Base-by-base conservation (phyloP, 139 green algal species). In the Chlorella ohadii region DNA sequence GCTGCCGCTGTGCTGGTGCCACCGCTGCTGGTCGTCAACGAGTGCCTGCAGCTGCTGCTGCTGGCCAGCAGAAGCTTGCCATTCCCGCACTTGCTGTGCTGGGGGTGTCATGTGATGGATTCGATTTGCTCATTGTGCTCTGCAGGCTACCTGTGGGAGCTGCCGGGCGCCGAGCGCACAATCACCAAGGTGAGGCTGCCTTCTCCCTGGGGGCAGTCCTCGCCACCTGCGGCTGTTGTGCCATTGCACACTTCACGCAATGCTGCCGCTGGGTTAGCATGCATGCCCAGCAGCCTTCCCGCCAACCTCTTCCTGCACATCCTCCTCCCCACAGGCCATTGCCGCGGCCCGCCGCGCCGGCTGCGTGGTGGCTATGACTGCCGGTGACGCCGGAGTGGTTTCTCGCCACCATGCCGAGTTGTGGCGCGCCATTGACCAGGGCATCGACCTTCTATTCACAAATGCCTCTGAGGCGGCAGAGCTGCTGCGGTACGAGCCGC, bases 391-490 rank as follows among this genome's bases (percentile, higher is more conserved):
- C 0, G 92, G 90, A 7, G 92, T 98, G 20, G 93, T 98, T 5
- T n/a, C 88, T 33, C 89, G 95, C 4, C 91, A 96, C 67, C 83
- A 88, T 19, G 75, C 56, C 2, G 84, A 88, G 23, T 86, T 95
- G 39, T 91, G 88, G 86, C 72, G 75, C 1, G 75, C 92, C 51
- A 88, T 97, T 9, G 73, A 75, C 33, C 61, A 39, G 7, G 86
- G 91, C 55, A 87, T 94, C 1, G 96, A 99, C 89, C 65, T 99
- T 31, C 81, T 98, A 25, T 98, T 99, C 72, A 84, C 88, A 72
- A 98, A 97, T 84, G 65, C 84, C 9, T 79, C 64, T 3, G 93
- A 96, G 70, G 92, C 91, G 28, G 59, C 39, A 12, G 87, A 82
- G 27, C 73, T 94, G 44, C 75, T 88, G 19, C 39, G n/a, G 9